A percentile compares a stretch with the other conserved stretches of the same genome.
Conservation (phyloP, 768 basidiomycete species). For the Rhizopogon vinicolor region DNA sequence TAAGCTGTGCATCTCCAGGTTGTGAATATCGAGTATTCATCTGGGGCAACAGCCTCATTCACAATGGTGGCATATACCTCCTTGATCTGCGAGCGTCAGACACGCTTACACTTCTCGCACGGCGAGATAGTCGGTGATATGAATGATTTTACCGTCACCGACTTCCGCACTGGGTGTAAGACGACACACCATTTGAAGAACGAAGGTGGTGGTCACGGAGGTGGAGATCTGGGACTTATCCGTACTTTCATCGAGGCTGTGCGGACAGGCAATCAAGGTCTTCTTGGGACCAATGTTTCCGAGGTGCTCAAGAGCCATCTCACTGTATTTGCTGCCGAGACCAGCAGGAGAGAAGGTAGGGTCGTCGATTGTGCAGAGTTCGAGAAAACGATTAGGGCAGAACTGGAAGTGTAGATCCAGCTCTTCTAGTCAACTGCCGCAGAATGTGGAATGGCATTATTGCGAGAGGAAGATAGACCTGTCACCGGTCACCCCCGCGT, state of each 20-base stretch:
- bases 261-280: conserved; percentile 51
- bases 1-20: conserved; percentile 36
- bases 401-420: conserved; percentile 10
- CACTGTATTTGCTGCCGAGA: conserved; percentile 85
- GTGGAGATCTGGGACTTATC: conserved; percentile 79
- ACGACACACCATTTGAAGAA: conserved; percentile 43
- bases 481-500: too few relatives aligned
- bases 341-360: conserved; percentile 60
- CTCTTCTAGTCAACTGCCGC: not conserved
- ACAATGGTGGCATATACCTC: conserved; percentile 87
- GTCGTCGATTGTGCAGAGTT: conserved; percentile 70
- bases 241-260: conserved; percentile 75
- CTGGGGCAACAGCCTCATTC: conserved; percentile 77
- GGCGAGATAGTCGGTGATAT: conserved; percentile 91
- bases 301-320: conserved; percentile 77
- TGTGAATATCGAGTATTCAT: conserved; percentile 83
- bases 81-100: conserved; percentile 78
- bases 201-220: conserved; percentile 76
- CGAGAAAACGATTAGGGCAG: conserved; percentile 45
- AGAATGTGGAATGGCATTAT: not conserved
- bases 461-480: too few relatives aligned
- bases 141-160: conserved; percentile 66
- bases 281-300: conserved; percentile 60
- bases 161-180: conserved; percentile 57
- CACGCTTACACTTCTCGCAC: conserved; percentile 78